Evolutionary conservation across 192 early-diverging fungal genomes (phyloP).

Genomic region (Spinellus fusiger): DNA sequence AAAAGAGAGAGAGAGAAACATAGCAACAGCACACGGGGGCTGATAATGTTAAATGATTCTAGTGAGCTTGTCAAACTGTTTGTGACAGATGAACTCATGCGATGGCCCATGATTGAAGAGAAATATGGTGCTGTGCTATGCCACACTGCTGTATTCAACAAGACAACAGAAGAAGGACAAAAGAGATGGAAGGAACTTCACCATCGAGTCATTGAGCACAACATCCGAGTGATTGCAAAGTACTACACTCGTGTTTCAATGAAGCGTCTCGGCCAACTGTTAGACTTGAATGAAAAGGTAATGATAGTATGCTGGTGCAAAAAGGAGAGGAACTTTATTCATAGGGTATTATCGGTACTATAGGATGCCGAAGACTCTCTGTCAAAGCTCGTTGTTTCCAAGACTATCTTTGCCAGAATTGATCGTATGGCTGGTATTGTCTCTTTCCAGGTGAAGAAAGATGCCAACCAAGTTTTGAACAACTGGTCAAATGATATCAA

Average conservation of each 20-base stretch:
- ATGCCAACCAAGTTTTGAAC: conserved; percentile 86
- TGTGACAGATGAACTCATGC: conserved; percentile 87
- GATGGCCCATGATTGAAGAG: conserved; percentile 92
- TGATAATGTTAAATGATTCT: not conserved
- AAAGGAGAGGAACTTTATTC: not conserved
- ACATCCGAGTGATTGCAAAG: conserved; percentile 93
- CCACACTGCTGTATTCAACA: conserved; percentile 68
- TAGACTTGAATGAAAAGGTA: conserved; percentile 77
- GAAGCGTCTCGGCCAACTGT: conserved; percentile 80
- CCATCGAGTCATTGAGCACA: conserved; percentile 96
- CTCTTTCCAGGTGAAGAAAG: conserved; percentile 77
- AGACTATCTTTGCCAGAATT: conserved; percentile 94
- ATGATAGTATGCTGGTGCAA: not conserved
- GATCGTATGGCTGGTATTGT: conserved; percentile 89
- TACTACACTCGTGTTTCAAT: conserved; percentile 90
- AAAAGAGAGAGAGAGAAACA: no score
- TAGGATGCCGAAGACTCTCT: conserved; percentile 89
- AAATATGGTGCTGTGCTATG: conserved; percentile 77
- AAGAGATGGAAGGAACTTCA: conserved; percentile 81
- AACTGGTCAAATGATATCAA: conserved; percentile 92
- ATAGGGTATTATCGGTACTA: conserved; percentile 7
- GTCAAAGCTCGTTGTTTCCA: conserved; percentile 88
- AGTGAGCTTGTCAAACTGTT: conserved; percentile 86
- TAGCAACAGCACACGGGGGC: no score
- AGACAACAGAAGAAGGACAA: conserved; percentile 65